Conservation (phyloP, 345 rosid genomes). For the Moricandia arvensis region DNA sequence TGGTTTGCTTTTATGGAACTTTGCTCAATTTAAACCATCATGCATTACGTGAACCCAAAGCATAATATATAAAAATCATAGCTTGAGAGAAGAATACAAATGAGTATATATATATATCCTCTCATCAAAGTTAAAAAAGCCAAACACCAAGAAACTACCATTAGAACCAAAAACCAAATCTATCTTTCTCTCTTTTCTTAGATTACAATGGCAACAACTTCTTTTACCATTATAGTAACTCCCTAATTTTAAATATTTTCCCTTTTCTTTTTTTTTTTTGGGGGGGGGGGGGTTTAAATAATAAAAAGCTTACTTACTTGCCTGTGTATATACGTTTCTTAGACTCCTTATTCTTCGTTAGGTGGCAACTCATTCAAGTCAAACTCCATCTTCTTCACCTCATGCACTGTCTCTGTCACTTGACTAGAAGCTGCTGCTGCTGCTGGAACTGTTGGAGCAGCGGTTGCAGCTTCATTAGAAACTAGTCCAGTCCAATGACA, state of each 20-base stretch:
- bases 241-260: constrained; percentile 10
- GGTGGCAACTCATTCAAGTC: constrained; percentile 42
- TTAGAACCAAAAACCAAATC: constrained; percentile 16
- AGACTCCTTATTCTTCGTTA: constrained; percentile 29
- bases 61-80: constrained; percentile 16
- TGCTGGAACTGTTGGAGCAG: constrained; percentile 16
- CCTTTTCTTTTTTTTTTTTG: neutral
- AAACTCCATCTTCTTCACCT: constrained; percentile 34
- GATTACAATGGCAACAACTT: constrained; percentile 25
- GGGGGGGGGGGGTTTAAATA: neutral
- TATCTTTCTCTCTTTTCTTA: constrained; percentile 13
- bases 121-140: constrained; percentile 23
- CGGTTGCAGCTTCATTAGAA: constrained; percentile 24
- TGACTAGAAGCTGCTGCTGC: constrained; percentile 32
- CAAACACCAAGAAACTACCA: constrained; percentile 22
- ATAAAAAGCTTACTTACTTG: constrained; percentile 24
- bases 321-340: constrained; percentile 29
- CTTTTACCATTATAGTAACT: constrained; percentile 18
- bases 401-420: constrained; percentile 30
- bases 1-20: constrained; percentile 27
- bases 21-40: constrained; percentile 28
- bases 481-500: constrained; percentile 46
- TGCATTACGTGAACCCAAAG: constrained; percentile 31
- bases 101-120: neutral
- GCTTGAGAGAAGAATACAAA: constrained; percentile 24